Base-by-base conservation (phyloP, 495 filamentous ascomycete genomes). In the Penicillium pulvis region DNA sequence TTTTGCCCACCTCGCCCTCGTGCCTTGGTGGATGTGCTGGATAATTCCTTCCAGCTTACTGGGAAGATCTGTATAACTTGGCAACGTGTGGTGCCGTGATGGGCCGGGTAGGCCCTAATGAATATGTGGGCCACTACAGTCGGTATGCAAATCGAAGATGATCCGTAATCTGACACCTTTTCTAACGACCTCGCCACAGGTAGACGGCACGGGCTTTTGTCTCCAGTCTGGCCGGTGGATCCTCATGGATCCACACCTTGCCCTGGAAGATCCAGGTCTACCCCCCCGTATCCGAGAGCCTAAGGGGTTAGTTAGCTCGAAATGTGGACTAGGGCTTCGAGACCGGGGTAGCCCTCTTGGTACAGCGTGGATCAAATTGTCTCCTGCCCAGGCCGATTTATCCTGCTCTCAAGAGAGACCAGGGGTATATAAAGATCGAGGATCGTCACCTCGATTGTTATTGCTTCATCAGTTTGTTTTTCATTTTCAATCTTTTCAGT, bases 401-500 rank as follows among this genome's bases (percentile, higher is more conserved):
- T 26, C 20, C 23, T 17, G 24, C 17, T 26, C 33, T 16, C 49
- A 54, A 48, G 20, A 23, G 20, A 23, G 46, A 58, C 65, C 68
- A 75, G 75, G 73, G 75, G 69, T 78, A 74, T 78, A 78, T 78
- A 78, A 75, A 70, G 56, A 65, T 62, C 33, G 49, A 39, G 46
- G 62, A 66, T 62, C 62, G 64, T 73, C 72, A 55, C 68, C 51
- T 59, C 53, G 16, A 20, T 54, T 49, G 20, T 61, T 55, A 65
- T 55, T 59, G 17, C 28, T 57, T 67, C 55, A 55, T 48, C 59
- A 53, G 35, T 62, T 62, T 60, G 51, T 55, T 62, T 57, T 63
- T 62, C 36, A 51, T 65, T 61, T 61, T 60, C 59, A 56, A 58
- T 33, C 35, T 54, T 31, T 58, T 56, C 71, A 71, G 69, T 77